A percentile compares a stretch with the other conserved stretches of the same genome.
phyloP scores from a whole-genome alignment of 441 rosid genomes.

The Croton setiger region DNA sequence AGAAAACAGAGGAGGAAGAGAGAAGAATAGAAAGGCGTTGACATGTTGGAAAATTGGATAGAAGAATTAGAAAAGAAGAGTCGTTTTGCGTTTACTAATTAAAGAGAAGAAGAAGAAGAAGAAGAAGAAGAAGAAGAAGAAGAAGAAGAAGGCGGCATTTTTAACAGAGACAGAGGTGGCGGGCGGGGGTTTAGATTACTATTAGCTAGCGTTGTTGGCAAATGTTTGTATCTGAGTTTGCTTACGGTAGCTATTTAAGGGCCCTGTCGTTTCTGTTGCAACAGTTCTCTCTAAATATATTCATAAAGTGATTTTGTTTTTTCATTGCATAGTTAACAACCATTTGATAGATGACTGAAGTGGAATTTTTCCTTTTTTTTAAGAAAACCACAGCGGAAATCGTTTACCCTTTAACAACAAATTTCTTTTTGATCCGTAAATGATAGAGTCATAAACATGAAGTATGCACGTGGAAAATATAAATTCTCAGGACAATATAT shows the following conservation, averaged over 20 bases:
- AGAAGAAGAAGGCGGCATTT: constrained; percentile 4
- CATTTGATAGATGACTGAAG: no score
- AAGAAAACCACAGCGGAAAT: no score
- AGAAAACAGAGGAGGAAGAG: constrained; percentile 37
- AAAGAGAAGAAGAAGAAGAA: constrained; percentile 5
- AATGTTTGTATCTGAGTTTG: not conserved
- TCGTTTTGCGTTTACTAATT: not conserved
- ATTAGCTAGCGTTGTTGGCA: not conserved
- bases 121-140: constrained; percentile 2
- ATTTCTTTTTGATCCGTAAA: no score
- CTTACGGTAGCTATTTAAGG: constrained; percentile 2
- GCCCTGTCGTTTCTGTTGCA: not conserved
- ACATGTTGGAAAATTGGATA: constrained; percentile 24
- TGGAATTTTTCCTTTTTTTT: no score
- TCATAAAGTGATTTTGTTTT: not conserved
- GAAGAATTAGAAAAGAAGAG: constrained; percentile 4
- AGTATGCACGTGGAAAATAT: no score
- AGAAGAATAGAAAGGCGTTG: constrained; percentile 23
- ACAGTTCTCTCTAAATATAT: not conserved
- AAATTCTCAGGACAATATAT: no score
- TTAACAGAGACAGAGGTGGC: constrained; percentile 10
- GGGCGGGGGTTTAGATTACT: not conserved
- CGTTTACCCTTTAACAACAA: no score
- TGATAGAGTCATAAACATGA: no score
- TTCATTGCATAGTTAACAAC: no score